Conservation (phyloP, 495 filamentous ascomycete species). For the Penicillium coprophilum region DNA sequence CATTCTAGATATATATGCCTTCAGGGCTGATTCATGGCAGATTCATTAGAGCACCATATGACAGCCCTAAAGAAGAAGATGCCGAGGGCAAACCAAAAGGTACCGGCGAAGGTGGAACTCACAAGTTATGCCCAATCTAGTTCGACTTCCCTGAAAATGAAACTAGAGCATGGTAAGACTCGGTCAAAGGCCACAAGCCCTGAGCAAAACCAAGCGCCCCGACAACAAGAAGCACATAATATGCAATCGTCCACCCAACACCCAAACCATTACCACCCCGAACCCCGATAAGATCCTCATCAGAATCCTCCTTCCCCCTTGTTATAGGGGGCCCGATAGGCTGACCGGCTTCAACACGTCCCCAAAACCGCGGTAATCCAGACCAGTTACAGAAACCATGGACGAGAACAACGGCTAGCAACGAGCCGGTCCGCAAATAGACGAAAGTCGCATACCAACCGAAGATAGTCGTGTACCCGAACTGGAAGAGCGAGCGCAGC, state of each 20-base stretch:
- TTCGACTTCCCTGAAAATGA: slow-evolving; percentile 26
- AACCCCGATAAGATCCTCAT: slow-evolving; percentile 17
- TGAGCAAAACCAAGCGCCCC: slow-evolving; percentile 71
- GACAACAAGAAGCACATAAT: slow-evolving; percentile 70
- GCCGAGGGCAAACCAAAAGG: not conserved
- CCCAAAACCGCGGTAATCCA: slow-evolving; percentile 86
- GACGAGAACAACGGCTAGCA: slow-evolving; percentile 67
- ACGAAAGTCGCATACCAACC: slow-evolving; percentile 90
- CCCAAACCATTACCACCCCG: slow-evolving; percentile 29
- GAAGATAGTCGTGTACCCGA: slow-evolving; percentile 90
- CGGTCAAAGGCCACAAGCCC: slow-evolving; percentile 70
- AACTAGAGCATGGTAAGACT: slow-evolving; percentile 50
- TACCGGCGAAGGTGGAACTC: not conserved
- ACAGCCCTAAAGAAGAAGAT: not conserved
- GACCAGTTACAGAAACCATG: slow-evolving; percentile 93
- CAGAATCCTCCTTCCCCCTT: slow-evolving; percentile 45
- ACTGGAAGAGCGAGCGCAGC: slow-evolving; percentile 74
- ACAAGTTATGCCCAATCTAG: not conserved
- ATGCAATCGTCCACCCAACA: slow-evolving; percentile 68
- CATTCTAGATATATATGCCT: too few relatives aligned
- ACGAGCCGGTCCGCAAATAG: slow-evolving; percentile 81
- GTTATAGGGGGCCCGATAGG: slow-evolving; percentile 31
- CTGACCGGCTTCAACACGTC: slow-evolving; percentile 57
- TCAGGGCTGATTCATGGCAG: too few relatives aligned
- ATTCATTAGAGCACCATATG: not conserved